A percentile compares a stretch with the other conserved stretches of the same genome.
Evolutionary conservation across 345 rosid species (phyloP).

Genomic region (Isatis tinctoria): DNA sequence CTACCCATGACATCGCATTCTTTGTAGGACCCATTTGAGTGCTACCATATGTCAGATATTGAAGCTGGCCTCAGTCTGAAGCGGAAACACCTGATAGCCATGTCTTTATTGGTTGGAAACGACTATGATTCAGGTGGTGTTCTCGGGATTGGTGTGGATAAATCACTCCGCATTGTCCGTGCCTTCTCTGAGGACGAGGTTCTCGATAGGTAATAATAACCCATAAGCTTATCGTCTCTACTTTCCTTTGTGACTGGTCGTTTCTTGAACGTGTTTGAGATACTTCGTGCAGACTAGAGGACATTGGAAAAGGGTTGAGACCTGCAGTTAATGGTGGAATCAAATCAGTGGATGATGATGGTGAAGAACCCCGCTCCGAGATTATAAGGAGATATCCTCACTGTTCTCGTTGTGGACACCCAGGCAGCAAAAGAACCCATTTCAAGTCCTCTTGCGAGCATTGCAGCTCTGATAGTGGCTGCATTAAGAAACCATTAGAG

Average conservation of each 20-base stretch:
- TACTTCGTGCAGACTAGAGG: constrained; percentile 45
- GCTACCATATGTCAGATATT: constrained; percentile 77
- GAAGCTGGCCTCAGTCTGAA: constrained; percentile 80
- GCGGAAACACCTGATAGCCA: constrained; percentile 80
- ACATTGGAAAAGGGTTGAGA: constrained; percentile 48
- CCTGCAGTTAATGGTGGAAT: constrained; percentile 28
- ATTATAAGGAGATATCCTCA: constrained; percentile 50
- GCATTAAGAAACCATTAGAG: constrained; percentile 53
- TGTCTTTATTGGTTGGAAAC: constrained; percentile 83
- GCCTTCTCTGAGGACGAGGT: constrained; percentile 61
- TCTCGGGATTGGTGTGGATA: constrained; percentile 72
- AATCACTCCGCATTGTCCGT: constrained; percentile 64
- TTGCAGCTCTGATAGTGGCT: constrained; percentile 50
- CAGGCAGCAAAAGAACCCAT: constrained; percentile 68
- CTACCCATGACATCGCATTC: not conserved
- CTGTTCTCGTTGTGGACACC: constrained; percentile 92
- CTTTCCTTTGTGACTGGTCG: constrained; percentile 1
- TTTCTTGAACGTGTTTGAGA: constrained; percentile 2
- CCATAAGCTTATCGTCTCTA: not conserved
- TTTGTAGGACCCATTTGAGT: constrained; percentile 83
- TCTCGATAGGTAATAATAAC: constrained; percentile 42
- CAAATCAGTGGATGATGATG: constrained; percentile 28
- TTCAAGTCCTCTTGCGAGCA: constrained; percentile 55
- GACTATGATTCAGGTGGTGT: constrained; percentile 81
- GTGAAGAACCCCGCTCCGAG: constrained; percentile 30